Base-by-base conservation (phyloP, 345 rosid genomes). In the Anastatica hierochuntica region DNA sequence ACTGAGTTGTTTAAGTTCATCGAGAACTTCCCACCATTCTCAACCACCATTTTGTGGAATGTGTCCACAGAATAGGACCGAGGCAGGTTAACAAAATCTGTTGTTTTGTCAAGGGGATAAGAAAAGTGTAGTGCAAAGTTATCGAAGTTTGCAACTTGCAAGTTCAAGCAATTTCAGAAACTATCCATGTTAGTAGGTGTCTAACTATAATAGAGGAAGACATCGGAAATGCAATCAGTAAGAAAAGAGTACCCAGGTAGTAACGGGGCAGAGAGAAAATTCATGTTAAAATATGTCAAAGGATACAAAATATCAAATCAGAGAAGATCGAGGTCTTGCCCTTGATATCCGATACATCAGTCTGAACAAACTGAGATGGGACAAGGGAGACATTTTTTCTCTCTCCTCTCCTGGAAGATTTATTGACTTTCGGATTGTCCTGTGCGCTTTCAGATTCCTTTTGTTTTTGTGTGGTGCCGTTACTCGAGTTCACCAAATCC, bases 261-360 rank as follows among this genome's bases (percentile, higher is more conserved):
- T 7, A n/a, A 40, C 54, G 39, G n/a, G 42, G 14, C 21, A 63
- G 29, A 53, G 40, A 38, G 44, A 52, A n/a, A 20, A 0, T 29
- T 16, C 18, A 41, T 44, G 7, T 36, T 1, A 13, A 31, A 49
- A 14, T 41, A 37, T 30, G 67, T 14, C 24, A 62, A 67, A 82
- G 98, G 98, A 90, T 90, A 90, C 98, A 84, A 53, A 90, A 87
- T 66, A 84, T 76, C 85, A 78, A 72, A 61, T 81, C 68, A 13
- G 80, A 82, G 72, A 90, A 90, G 72, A 90, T 76, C 51, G 72
- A 62, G 46, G 89, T 76, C 67, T 90, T 81, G 61, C 82, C 94
- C 64, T 84, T 81, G 26, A 90, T 62, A 43, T 68, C 43, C n/a
- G 98, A 87, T 49, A 82, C 83, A 63, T 90, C 96, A 34, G 96